Evolutionary conservation across 805 yeast species (phyloP).

Genomic region (Ogataea saltuana): DNA sequence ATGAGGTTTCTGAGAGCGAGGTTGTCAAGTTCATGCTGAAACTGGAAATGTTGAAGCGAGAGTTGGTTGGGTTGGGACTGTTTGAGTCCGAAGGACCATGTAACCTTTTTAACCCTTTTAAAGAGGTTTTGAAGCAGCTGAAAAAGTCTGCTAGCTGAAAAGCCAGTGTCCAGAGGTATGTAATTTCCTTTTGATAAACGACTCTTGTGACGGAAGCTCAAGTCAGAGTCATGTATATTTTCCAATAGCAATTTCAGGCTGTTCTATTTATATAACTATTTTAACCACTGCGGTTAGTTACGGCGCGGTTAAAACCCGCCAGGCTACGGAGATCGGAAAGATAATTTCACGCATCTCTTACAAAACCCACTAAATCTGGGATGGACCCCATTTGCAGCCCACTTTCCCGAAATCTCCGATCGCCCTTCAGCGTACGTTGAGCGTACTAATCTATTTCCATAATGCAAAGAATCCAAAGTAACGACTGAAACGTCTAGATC

Average conservation of each 20-base stretch:
- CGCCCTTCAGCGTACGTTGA: no score
- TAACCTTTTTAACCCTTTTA: constrained; percentile 18
- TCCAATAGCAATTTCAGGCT: not conserved
- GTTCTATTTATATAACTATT: no score
- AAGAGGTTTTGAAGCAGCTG: constrained; percentile 20
- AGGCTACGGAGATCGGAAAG: no score
- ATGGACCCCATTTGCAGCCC: no score
- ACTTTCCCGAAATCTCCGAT: no score
- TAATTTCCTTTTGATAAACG: not conserved
- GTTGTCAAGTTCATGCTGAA: constrained; percentile 19
- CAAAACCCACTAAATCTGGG: no score
- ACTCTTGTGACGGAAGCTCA: not conserved
- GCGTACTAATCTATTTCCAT: no score
- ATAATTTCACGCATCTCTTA: no score
- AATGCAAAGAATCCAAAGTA: no score
- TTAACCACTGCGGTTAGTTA: no score
- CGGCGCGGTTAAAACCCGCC: no score
- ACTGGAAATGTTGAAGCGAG: constrained; percentile 20
- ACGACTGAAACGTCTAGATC: no score
- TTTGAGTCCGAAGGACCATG: constrained; percentile 2
- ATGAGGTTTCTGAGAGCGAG: constrained; percentile 8
- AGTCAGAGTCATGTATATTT: not conserved
- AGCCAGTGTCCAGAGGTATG: not conserved
- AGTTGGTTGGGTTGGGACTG: constrained; percentile 7
- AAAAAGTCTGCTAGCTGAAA: constrained; percentile 3